phyloP scores from a whole-genome alignment of 2,329 filamentous ascomycete genomes.

The Cladophialophora yegresii region DNA sequence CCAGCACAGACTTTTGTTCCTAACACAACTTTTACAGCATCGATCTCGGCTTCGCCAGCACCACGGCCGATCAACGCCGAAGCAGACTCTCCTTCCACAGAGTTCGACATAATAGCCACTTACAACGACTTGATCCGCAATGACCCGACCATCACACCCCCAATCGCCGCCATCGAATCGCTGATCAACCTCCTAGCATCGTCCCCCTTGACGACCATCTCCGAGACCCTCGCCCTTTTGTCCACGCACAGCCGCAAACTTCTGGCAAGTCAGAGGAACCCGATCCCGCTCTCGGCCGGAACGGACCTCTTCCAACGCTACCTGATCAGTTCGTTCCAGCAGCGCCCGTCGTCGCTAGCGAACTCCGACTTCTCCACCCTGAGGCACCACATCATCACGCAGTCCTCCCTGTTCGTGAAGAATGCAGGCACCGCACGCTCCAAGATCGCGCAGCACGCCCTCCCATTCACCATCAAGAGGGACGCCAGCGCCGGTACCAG shows the following conservation, averaged over 20 bases:
- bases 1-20: not conserved
- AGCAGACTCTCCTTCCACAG: constrained; percentile 23
- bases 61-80: constrained; percentile 9
- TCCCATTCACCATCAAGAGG: constrained; percentile 64
- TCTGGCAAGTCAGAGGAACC: constrained; percentile 78
- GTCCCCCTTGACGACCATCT: constrained; percentile 80
- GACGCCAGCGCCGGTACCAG: not conserved
- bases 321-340: constrained; percentile 71
- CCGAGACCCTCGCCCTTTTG: constrained; percentile 87
- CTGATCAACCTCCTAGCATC: constrained; percentile 82
- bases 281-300: constrained; percentile 87
- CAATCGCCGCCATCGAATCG: constrained; percentile 89
- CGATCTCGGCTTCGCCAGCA: constrained; percentile 20
- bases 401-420: constrained; percentile 81
- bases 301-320: constrained; percentile 96
- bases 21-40: constrained; percentile 5
- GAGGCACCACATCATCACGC: constrained; percentile 78
- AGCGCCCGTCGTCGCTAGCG: constrained; percentile 49
- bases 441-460: constrained; percentile 77
- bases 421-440: constrained; percentile 75
- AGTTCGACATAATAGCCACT: constrained; percentile 60
- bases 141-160: constrained; percentile 88
- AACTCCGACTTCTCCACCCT: constrained; percentile 77
- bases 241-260: constrained; percentile 74
- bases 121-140: constrained; percentile 65